Evolutionary conservation across 2,329 filamentous ascomycete genomes (phyloP), one percentile per base, ranked within the genome.

Genomic region (Pseudopyricularia cyperi): DNA sequence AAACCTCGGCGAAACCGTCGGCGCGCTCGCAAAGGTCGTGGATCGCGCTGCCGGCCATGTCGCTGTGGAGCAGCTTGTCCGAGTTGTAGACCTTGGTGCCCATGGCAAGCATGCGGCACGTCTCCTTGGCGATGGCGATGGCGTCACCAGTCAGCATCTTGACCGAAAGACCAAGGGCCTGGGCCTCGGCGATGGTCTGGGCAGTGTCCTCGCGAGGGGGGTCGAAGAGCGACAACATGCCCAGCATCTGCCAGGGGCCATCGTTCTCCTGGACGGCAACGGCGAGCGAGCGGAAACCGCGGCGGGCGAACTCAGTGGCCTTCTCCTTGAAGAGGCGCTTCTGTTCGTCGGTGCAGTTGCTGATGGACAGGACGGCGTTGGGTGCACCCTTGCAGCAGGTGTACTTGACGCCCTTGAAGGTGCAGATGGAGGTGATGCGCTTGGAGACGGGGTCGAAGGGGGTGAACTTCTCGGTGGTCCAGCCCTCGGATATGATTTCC

Each of bases 131-230:
- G 58, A 88, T 88, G 61, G 84, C 83, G 60, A 87, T 85, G 57
- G 84, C 84, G 65, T 88, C 84, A 77, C 84, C 84, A 71, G 84
- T 88, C 68, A 88, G 73, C 84, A 88, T 88, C 79, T 88, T 88
- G 60, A 88, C 84, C 58, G 79, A 80, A 33, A 88, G 82, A 74
- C 84, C 84, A 53, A 88, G 82, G 65, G 83, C 77, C 67, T 86
- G 81, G 57, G 84, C 83, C 71, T 88, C 83, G 62, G 85, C 72
- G 63, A 88, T 87, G 58, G 84, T 88, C 71, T 87, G 83, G 58
- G 84, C 84, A 56, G 85, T 88, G 66, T 88, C 84, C 62, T 86
- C 83, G 74, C 84, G 83, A 56, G 84, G 84, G 63, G 84, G 84
- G 66, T 88, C 84, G 71, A 88, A 88, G 80, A 88, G 86, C 63